Evolutionary conservation across 2,329 filamentous ascomycete species (phyloP).

Genomic region (Aspergillus brasiliensis): DNA sequence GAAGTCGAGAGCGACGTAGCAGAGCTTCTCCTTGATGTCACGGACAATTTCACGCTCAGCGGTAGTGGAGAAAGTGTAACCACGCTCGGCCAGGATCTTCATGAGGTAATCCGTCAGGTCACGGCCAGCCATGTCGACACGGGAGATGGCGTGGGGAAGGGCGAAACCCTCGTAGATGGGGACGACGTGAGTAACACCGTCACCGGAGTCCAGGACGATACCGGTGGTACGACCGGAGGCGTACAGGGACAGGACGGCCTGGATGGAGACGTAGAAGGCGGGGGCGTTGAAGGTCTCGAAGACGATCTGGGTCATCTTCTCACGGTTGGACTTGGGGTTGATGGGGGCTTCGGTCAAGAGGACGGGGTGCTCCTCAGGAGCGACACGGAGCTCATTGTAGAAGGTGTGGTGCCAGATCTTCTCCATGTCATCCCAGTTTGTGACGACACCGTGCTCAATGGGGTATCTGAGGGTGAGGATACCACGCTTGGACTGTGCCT

Average conservation of each 20-base stretch:
- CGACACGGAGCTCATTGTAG: constrained; percentile 99
- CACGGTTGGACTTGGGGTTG: constrained; percentile 99
- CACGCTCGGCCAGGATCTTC: constrained; percentile 99
- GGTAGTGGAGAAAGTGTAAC: constrained; percentile 99
- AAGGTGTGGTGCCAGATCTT: constrained; percentile 99
- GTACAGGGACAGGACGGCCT: constrained; percentile 98
- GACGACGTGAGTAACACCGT: constrained; percentile 99
- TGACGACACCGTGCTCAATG: constrained; percentile 99
- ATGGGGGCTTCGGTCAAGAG: constrained; percentile 98
- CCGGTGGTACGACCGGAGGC: constrained; percentile 99
- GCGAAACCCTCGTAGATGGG: constrained; percentile 99
- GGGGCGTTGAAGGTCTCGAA: constrained; percentile 99
- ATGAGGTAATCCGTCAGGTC: constrained; percentile 99
- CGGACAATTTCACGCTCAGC: constrained; percentile 99
- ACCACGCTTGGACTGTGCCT: constrained; percentile 99
- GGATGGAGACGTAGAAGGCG: constrained; percentile 99
- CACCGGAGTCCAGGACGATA: constrained; percentile 99
- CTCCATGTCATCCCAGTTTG: constrained; percentile 99
- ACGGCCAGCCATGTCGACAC: constrained; percentile 99
- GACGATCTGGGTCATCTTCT: constrained; percentile 99
- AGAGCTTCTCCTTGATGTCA: constrained; percentile 99
- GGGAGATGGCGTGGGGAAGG: constrained; percentile 98
- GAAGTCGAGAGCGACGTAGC: constrained; percentile 99
- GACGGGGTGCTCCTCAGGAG: constrained; percentile 99
- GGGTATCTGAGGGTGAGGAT: constrained; percentile 99